A percentile compares a stretch with the other conserved stretches of the same genome.
These are phyloP conservation scores for Pyrenula massariospora DNA, from an alignment of 495 filamentous ascomycete species.

Conservation along the genomic window DNA sequence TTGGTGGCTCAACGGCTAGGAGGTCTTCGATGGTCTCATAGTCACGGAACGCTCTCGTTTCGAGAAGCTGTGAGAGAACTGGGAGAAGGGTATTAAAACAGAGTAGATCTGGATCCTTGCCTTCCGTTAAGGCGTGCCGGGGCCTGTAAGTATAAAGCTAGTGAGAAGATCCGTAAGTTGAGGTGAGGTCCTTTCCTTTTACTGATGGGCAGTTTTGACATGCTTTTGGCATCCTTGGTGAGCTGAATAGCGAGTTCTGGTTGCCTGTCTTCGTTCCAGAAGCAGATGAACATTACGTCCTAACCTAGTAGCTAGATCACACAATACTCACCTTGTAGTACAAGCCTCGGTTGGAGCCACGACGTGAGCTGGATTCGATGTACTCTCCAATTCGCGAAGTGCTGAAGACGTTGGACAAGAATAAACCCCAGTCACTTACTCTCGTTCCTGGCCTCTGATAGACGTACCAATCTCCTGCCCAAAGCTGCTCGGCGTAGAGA, in stretches of 20 bases:
- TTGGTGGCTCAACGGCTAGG: conserved; percentile 5
- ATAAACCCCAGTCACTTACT: neutral
- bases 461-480: neutral
- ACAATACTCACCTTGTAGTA: conserved; percentile 3
- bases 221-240: conserved; percentile 8
- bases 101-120: conserved; percentile 3
- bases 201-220: conserved; percentile 5
- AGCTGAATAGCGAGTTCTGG: conserved; percentile 9
- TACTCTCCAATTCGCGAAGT: conserved; percentile 2
- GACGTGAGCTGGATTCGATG: conserved; percentile 4
- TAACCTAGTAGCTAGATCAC: neutral
- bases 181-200: neutral
- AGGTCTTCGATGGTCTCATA: conserved; percentile 9
- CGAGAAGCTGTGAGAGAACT: neutral
- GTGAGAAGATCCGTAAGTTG: neutral
- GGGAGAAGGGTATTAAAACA: conserved; percentile 2
- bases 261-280: conserved; percentile 8
- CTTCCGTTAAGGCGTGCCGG: conserved; percentile 6
- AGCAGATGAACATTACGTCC: conserved; percentile 9
- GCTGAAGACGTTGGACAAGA: neutral
- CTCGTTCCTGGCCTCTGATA: neutral
- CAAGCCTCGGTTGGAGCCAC: conserved; percentile 2
- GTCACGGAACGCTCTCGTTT: conserved; percentile 1
- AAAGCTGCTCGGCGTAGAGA: neutral
- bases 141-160: conserved; percentile 3